phyloP scores from a whole-genome alignment of 495 filamentous ascomycete genomes.

The Recurvomyces mirabilis region DNA sequence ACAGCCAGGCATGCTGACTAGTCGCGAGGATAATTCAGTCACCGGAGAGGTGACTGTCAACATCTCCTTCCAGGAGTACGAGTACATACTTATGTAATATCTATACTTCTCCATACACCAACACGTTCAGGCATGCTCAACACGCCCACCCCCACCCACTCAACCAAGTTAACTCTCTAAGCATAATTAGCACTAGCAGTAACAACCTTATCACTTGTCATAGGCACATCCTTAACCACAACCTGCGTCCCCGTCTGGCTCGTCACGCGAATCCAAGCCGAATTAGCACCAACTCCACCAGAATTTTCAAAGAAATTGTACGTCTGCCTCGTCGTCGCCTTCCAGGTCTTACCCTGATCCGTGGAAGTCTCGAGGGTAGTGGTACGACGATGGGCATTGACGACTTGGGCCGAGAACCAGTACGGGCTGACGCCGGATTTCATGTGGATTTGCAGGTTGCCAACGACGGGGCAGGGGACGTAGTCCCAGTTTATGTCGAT shows the following conservation, averaged over 20 bases:
- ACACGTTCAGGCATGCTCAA: too few relatives aligned
- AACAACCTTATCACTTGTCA: slow-evolving; percentile 3
- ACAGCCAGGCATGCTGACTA: too few relatives aligned
- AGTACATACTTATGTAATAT: too few relatives aligned
- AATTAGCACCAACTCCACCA: slow-evolving; percentile 41
- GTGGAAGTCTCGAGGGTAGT: slow-evolving; percentile 45
- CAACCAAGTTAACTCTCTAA: too few relatives aligned
- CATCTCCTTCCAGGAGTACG: too few relatives aligned
- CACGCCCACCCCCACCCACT: too few relatives aligned
- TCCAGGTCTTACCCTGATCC: slow-evolving; percentile 45
- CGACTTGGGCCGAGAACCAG: slow-evolving; percentile 49
- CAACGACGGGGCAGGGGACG: slow-evolving; percentile 42
- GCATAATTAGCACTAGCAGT: slow-evolving; percentile 20
- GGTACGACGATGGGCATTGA: slow-evolving; percentile 45
- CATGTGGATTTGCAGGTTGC: slow-evolving; percentile 38
- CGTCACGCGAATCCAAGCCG: slow-evolving; percentile 43
- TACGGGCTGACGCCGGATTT: slow-evolving; percentile 44
- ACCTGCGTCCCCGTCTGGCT: slow-evolving; percentile 37
- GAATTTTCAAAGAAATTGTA: slow-evolving; percentile 53
- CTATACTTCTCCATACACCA: too few relatives aligned
- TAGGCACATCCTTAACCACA: slow-evolving; percentile 19
- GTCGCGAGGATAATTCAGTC: too few relatives aligned
- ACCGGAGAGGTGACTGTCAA: too few relatives aligned
- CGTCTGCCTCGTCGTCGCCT: slow-evolving; percentile 35
- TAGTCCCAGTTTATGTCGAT: slow-evolving; percentile 44